Percentiles rank a stretch among this genome's conserved stretches.
These are phyloP conservation scores for Trichomonascus vanleenenianus DNA, from an alignment of 805 yeast species.

Conservation along the genomic window DNA sequence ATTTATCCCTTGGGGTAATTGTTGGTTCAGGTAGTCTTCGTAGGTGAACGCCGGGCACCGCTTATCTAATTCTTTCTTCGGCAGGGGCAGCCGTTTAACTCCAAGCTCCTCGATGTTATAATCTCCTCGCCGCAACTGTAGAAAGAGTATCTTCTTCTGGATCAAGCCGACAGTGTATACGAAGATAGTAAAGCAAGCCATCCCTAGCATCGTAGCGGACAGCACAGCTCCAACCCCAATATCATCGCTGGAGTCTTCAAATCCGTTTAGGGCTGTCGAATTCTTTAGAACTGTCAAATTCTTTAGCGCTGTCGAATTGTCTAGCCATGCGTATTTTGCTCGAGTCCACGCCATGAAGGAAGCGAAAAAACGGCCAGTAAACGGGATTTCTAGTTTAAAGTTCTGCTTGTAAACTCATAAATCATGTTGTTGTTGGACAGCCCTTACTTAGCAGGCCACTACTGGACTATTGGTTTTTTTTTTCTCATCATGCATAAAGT, in stretches of 20 bases:
- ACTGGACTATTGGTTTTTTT: too few relatives aligned
- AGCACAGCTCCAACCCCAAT: neutral
- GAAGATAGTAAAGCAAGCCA: neutral
- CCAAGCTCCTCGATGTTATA: neutral
- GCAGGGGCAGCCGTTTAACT: neutral
- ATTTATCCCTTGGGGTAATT: neutral
- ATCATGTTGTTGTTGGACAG: too few relatives aligned
- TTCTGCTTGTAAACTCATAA: too few relatives aligned
- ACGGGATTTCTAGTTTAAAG: too few relatives aligned
- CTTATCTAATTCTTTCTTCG: neutral
- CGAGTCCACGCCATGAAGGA: too few relatives aligned
- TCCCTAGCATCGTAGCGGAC: neutral
- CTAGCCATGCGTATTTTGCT: too few relatives aligned
- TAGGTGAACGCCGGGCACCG: neutral
- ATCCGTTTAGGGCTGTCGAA: neutral
- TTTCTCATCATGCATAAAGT: neutral
- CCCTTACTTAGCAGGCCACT: too few relatives aligned
- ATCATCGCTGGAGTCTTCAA: neutral
- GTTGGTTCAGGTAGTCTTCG: neutral
- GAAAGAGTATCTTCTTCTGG: neutral
- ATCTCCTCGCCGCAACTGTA: neutral
- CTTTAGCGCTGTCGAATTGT: too few relatives aligned
- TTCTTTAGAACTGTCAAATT: too few relatives aligned
- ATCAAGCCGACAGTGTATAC: neutral
- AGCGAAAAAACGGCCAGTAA: too few relatives aligned